These are phyloP conservation scores for Hypoxylon sp. DNA, from an alignment of 2,329 filamentous ascomycete species.

Conservation along the genomic window DNA sequence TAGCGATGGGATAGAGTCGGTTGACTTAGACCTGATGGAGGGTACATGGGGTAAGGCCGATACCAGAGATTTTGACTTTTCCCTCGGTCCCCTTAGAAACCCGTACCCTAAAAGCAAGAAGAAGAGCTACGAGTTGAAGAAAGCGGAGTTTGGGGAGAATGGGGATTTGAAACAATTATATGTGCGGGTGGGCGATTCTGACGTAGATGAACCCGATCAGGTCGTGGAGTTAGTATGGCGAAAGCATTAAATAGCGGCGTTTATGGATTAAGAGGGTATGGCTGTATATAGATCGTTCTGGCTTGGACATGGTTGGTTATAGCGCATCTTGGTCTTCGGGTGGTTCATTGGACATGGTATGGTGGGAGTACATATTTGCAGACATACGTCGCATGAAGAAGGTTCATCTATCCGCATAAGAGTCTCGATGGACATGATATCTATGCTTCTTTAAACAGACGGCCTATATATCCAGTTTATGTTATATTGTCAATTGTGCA, in stretches of 20 bases:
- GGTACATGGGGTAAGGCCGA: slow-evolving; percentile 66
- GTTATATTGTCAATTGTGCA: no score
- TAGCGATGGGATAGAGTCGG: slow-evolving; percentile 55
- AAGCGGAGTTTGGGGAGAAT: slow-evolving; percentile 59
- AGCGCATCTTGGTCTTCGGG: slow-evolving; percentile 8
- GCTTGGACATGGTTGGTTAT: background rate
- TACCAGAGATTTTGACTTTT: slow-evolving; percentile 65
- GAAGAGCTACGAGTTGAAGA: slow-evolving; percentile 66
- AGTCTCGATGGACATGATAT: no score
- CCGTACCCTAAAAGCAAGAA: slow-evolving; percentile 60
- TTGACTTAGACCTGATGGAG: slow-evolving; percentile 66
- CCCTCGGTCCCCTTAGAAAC: slow-evolving; percentile 66
- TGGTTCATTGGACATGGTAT: slow-evolving; percentile 17
- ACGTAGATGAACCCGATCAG: slow-evolving; percentile 62
- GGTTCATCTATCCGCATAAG: background rate
- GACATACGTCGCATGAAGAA: background rate
- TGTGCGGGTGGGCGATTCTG: slow-evolving; percentile 61
- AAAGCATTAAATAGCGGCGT: slow-evolving; percentile 52
- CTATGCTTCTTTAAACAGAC: no score
- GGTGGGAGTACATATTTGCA: slow-evolving; percentile 18
- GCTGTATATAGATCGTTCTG: slow-evolving; percentile 4
- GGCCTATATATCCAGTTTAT: no score
- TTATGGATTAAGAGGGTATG: slow-evolving; percentile 11
- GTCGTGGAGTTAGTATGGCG: slow-evolving; percentile 66
- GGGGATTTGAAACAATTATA: slow-evolving; percentile 70